Evolutionary conservation across 1,284 basidiomycete species (phyloP), one percentile per base, ranked within the genome.

Genomic region (Cronartium ribicola): DNA sequence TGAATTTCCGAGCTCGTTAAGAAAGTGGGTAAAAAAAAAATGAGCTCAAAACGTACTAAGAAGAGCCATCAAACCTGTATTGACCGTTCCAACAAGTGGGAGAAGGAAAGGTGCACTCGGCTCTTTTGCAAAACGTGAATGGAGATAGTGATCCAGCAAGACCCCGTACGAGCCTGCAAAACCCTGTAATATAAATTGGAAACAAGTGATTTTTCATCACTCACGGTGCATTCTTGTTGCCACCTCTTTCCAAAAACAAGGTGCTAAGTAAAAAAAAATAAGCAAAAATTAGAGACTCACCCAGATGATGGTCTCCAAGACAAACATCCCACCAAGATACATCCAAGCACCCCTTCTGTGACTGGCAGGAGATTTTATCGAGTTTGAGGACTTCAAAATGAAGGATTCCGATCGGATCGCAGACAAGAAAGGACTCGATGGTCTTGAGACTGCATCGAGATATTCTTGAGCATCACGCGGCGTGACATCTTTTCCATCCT

Each of bases 161-260:
- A 74, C 72, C 7, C 72, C 72, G 61, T 74, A 74, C 40, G 72
- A 74, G 61, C 29, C 13, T 39, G 57, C 59, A 44, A 74, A 74
- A 11, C 72, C 72, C 72, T 74, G 14, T 39, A 40, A 72, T 29
- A 44, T 63, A 65, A 22, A 40, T 7, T 37, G 8, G 8, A 60
- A 60, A 10, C 20, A 10, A 36, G n/a, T n/a, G n/a, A n/a, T n/a
- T n/a, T n/a, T n/a, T n/a, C n/a, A n/a, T n/a, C n/a, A n/a, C n/a
- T n/a, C n/a, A n/a, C n/a, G n/a, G n/a, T n/a, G n/a, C n/a, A n/a
- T n/a, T n/a, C n/a, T n/a, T n/a, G n/a, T n/a, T n/a, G n/a, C n/a
- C n/a, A n/a, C n/a, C n/a, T n/a, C n/a, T n/a, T n/a, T n/a, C n/a
- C n/a, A n/a, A n/a, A n/a, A n/a, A n/a, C n/a, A n/a, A n/a, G n/a